Percentiles rank a stretch among this genome's conserved stretches.
These are phyloP conservation scores for Zea mays DNA, from an alignment of 176 grass and related monocot genomes.

Conservation along the genomic window Zm-B73-REFERENCE-NAM-5.0 NC_050096.1:6262001-6262500, in stretches of 20 bases:
- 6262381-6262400: conserved; percentile 68
- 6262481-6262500: conserved; percentile 12
- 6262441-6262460: conserved; percentile 98
- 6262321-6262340: not conserved
- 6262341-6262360: conserved; percentile 33
- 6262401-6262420: conserved; percentile 80
- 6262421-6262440: conserved; percentile 90
- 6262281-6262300: not conserved
- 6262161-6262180: conserved; percentile 62
- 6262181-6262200: conserved; percentile 85
- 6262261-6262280: not conserved
- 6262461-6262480: conserved; percentile 97
- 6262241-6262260: conserved; percentile 49
- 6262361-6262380: conserved; percentile 51
- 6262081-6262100: not conserved
- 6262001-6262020: conserved; percentile 54
- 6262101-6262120: conserved; percentile 18
- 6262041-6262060: not conserved
- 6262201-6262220: conserved; percentile 73
- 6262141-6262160: not conserved
- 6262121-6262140: not conserved
- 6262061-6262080: not conserved
- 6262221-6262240: conserved; percentile 61
- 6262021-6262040: conserved; percentile 12
- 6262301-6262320: conserved; percentile 1